Evolutionary conservation across 371 early-diverging fungal species (phyloP), one percentile per base, ranked within the genome.

Genomic region (Saksenaea vasiformis): DNA sequence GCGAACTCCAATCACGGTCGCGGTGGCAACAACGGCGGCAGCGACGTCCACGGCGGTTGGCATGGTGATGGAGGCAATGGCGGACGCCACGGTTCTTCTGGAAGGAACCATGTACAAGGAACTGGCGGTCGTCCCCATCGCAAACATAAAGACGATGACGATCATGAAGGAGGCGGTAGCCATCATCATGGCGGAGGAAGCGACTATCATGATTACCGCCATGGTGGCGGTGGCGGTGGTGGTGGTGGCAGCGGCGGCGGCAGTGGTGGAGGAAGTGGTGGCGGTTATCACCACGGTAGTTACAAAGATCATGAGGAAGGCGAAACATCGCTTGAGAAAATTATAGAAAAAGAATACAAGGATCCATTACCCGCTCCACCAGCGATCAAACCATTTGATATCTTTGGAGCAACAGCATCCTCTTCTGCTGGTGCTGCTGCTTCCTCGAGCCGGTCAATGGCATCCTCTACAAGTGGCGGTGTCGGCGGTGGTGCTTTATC

Each of bases 291-390:
- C 13, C 36, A 44, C n/a, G 41, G 44, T 14, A 51, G 53, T 10
- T 47, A 22, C 26, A 26, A 63, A 24, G 53, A 60, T 13, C 53
- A 27, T 27, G 41, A 55, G 13, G 15, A 53, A 17, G 58, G 51
- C 36, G 38, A 41, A 5, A 17, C 15, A 15, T 47, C n/a, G 22
- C 51, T 22, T n/a, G 14, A 56, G 4, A 22, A 58, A 41, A 14
- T 34, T 13, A n/a, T 24, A 22, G 36, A 15, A 7, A 54, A 36
- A 27, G 59, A 44, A 43, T 53, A 17, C 35, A 47, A 39, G 11
- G 37, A 31, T 3, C 15, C 56, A 9, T 54, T 61, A 22, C 62
- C 54, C 38, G 67, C 65, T 38, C 60, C 67, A 26, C 41, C 44
- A 35, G 61, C 60, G 27, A 62, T 41, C 13, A 36, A 19, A n/a